Conservation (phyloP, 768 basidiomycete species). For the Lactarius deliciosus region DNA sequence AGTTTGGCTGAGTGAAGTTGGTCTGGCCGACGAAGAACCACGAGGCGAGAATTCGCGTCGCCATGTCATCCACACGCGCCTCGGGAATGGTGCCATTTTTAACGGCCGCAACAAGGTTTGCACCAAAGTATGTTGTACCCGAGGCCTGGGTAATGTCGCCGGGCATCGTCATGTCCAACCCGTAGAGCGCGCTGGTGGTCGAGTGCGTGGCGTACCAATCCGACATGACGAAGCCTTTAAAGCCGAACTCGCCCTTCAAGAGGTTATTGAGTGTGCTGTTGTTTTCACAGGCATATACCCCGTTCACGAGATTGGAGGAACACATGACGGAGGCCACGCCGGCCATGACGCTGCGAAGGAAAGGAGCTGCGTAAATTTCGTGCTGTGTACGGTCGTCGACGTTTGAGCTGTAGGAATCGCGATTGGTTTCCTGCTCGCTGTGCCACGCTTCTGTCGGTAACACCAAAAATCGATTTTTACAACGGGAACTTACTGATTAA, state of each 20-base stretch:
- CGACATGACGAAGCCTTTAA: slow-evolving; percentile 76
- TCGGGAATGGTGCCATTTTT: slow-evolving; percentile 68
- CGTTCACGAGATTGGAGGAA: slow-evolving; percentile 69
- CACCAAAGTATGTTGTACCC: slow-evolving; percentile 56
- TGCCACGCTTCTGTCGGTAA: neutral
- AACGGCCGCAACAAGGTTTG: slow-evolving; percentile 65
- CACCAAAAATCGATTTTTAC: neutral
- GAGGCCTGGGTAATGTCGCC: slow-evolving; percentile 50
- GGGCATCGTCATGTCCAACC: slow-evolving; percentile 69
- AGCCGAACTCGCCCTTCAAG: slow-evolving; percentile 71
- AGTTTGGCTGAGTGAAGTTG: slow-evolving; percentile 65
- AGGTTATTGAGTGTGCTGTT: slow-evolving; percentile 67
- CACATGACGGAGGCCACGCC: slow-evolving; percentile 76
- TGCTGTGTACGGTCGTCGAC: slow-evolving; percentile 81
- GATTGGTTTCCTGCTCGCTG: slow-evolving; percentile 68
- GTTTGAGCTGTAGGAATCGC: slow-evolving; percentile 57
- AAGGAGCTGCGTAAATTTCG: slow-evolving; percentile 71
- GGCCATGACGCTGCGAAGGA: slow-evolving; percentile 69
- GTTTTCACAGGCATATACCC: slow-evolving; percentile 75
- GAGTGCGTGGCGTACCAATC: slow-evolving; percentile 71
- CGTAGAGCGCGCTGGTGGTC: slow-evolving; percentile 57
- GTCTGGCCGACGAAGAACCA: slow-evolving; percentile 68
- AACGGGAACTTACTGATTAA: slow-evolving; percentile 58
- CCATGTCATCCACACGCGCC: slow-evolving; percentile 76
- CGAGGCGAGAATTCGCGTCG: slow-evolving; percentile 68